Percentiles rank a stretch among this genome's conserved stretches.
phyloP scores from a whole-genome alignment of 441 rosid species.

The Rhodomyrtus psidioides region DNA sequence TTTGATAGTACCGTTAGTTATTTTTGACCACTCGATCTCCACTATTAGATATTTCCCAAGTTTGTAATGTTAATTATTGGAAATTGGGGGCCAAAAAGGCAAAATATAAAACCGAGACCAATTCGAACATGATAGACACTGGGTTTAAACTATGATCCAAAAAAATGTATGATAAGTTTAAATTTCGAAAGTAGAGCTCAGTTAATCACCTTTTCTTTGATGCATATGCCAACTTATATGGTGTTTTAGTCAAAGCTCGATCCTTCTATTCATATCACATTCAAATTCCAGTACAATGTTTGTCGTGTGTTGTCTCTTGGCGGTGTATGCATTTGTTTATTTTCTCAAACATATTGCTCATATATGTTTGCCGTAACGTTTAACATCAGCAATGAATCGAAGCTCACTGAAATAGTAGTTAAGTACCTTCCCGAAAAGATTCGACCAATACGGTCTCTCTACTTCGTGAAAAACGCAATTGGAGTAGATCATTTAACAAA shows the following conservation, averaged over 20 bases:
- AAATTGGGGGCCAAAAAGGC: no score
- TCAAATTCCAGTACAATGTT: no score
- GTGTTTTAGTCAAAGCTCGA: background rate
- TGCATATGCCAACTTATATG: background rate
- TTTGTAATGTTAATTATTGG: no score
- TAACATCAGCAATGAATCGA: background rate
- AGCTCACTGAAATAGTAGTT: background rate
- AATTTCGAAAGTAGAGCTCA: background rate
- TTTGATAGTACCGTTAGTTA: no score
- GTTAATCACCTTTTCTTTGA: background rate
- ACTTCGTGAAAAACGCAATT: background rate
- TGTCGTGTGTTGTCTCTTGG: background rate
- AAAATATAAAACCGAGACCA: no score
- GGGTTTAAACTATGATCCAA: no score
- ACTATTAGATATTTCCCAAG: no score
- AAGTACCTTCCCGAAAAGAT: background rate
- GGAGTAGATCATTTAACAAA: background rate
- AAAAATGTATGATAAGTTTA: no score
- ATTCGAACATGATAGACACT: no score
- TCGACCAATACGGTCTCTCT: background rate
- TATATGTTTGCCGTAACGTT: background rate
- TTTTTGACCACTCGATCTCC: no score
- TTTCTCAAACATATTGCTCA: background rate
- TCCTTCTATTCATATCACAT: background rate
- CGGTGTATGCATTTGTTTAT: background rate